Base-by-base conservation (phyloP, 2,329 filamentous ascomycete genomes). In the Aspergillus novoparasiticus region DNA sequence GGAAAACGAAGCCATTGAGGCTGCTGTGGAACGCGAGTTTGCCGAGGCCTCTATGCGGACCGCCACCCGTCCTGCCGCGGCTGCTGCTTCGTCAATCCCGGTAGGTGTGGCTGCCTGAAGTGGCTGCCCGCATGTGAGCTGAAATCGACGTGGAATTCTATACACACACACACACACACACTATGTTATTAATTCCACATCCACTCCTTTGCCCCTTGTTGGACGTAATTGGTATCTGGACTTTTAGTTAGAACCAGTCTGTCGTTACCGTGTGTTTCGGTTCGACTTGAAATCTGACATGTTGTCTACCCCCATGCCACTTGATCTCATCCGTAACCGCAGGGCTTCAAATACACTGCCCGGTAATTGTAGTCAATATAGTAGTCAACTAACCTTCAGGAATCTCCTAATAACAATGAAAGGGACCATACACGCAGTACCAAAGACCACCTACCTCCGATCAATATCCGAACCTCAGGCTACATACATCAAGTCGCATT, bases 1-100 rank as follows among this genome's bases (percentile, higher is more conserved):
- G 36, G 63, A 71, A 55, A 86, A 88, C 63, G 84, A 91, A 72
- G 82, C 87, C 16, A 82, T 87, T 57, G 82, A 86, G 74, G 86
- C 90, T 75, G 79, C 85, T 16, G 77, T 87, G 28, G 81, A 84
- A 72, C 74, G 78, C 34, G 77, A 79, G 63, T 71, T 80, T 53
- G 64, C 66, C 34, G 68, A 67, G 14, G 65, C 62, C 23, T 61
- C 68, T 19, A 58, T 64, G 12, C 34, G 6, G 58, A 58, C 66
- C 19, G 59, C 65, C 30, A 50, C 68, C 48, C 61, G 65, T 34
- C 63, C 70, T 57, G 67, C 68, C 23, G 68, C 65, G 21, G 66
- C 70, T 41, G 62, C 70, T 51, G 46, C 58, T 53, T 48, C 59
- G 51, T 68, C 71, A 12, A 67, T 69, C 45, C 68, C 73, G 5